These are phyloP conservation scores for Penstemon barbatus DNA, from an alignment of 257 asterid genomes.

Conservation along the genomic window DNA sequence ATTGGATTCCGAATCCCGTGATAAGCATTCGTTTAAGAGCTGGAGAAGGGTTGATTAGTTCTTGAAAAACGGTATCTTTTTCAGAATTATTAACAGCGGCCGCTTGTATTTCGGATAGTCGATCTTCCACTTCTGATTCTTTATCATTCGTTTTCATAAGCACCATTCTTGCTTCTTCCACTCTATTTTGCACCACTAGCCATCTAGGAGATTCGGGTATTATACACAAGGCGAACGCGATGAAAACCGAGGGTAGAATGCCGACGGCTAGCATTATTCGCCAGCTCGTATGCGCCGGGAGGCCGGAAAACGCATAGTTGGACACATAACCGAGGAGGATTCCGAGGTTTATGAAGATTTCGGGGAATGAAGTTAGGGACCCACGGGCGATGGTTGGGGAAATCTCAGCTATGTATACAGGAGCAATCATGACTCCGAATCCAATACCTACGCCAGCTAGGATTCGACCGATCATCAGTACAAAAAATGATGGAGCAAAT, in stretches of 20 bases:
- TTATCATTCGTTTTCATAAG: conserved; percentile 68
- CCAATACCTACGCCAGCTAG: conserved; percentile 86
- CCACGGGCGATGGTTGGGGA: conserved; percentile 77
- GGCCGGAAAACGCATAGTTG: conserved; percentile 72
- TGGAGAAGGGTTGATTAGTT: conserved; percentile 67
- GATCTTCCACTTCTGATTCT: conserved; percentile 72
- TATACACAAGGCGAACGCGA: conserved; percentile 63
- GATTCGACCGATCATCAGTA: conserved; percentile 72
- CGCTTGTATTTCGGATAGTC: conserved; percentile 63
- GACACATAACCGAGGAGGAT: conserved; percentile 88
- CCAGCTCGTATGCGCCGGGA: conserved; percentile 71
- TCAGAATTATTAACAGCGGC: conserved; percentile 62
- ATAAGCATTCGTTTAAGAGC: conserved; percentile 65
- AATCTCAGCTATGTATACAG: conserved; percentile 89
- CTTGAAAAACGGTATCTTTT: conserved; percentile 71
- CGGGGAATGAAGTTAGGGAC: conserved; percentile 85
- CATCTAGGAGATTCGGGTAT: conserved; percentile 94
- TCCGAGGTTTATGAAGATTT: conserved; percentile 80
- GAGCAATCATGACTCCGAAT: conserved; percentile 88
- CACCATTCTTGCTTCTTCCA: conserved; percentile 69
- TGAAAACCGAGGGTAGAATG: conserved; percentile 68
- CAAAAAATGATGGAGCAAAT: conserved; percentile 65
- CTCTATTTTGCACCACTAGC: conserved; percentile 66
- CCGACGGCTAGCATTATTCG: conserved; percentile 91
- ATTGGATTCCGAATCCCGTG: conserved; percentile 79